Percentiles rank a stretch among this genome's conserved stretches.
phyloP scores from a whole-genome alignment of 805 yeast species.

The Lipomyces spencermartinsiae region DNA sequence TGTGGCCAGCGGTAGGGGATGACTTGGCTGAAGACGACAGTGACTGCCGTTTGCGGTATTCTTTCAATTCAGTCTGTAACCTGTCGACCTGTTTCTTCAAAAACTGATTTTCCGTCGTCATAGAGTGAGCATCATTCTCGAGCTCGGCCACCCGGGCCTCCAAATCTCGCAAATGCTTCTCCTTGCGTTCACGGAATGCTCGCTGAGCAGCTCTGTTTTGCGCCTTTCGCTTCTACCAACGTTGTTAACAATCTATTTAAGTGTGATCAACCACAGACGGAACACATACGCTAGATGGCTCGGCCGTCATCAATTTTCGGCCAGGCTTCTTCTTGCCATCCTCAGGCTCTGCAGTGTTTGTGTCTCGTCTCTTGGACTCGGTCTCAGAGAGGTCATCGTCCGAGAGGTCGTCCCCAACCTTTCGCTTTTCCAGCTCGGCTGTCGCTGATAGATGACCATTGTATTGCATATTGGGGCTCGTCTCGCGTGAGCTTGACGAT shows the following conservation, averaged over 20 bases:
- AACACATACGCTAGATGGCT: constrained; percentile 63
- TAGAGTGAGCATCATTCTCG: constrained; percentile 73
- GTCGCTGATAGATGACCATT: neutral
- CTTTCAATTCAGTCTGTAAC: constrained; percentile 71
- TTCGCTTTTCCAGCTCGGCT: constrained; percentile 31
- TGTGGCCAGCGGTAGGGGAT: constrained; percentile 25
- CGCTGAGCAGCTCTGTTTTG: constrained; percentile 99
- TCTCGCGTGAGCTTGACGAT: neutral
- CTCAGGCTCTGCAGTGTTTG: constrained; percentile 40
- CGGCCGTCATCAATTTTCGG: constrained; percentile 76
- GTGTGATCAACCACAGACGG: neutral
- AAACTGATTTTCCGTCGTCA: constrained; percentile 73
- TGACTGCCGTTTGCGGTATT: constrained; percentile 54
- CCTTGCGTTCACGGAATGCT: constrained; percentile 94
- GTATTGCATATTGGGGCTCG: neutral
- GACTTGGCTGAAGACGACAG: constrained; percentile 15
- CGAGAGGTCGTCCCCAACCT: constrained; percentile 26
- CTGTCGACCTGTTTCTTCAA: constrained; percentile 77
- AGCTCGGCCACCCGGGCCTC: constrained; percentile 76
- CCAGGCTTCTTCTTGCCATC: constrained; percentile 63
- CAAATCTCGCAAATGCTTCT: constrained; percentile 80
- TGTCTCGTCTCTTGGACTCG: constrained; percentile 33
- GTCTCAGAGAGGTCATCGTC: constrained; percentile 37
- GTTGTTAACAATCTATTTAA: neutral
- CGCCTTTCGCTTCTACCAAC: constrained; percentile 75